Conservation (phyloP, 768 basidiomycete species). For the Termitomyces sp. region DNA sequence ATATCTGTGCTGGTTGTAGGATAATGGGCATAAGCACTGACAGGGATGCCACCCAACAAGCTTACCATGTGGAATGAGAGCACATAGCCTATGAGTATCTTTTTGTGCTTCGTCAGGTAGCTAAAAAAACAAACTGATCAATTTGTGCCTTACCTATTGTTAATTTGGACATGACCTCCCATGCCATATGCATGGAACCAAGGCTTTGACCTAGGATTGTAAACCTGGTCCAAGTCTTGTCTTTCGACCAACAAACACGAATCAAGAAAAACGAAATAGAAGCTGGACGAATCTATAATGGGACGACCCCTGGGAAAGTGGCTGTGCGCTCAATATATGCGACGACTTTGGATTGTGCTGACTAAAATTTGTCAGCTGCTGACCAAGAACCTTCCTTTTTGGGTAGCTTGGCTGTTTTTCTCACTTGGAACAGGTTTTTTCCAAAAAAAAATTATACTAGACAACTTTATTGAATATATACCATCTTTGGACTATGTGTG, state of each 20-base stretch:
- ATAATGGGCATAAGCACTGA: constrained; percentile 94
- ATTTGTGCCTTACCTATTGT: constrained; percentile 64
- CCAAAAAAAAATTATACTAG: too few relatives aligned
- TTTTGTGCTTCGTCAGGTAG: constrained; percentile 11
- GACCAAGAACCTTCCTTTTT: too few relatives aligned
- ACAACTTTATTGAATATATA: too few relatives aligned
- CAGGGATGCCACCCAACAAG: constrained; percentile 59
- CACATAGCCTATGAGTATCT: constrained; percentile 98
- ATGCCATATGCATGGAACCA: constrained; percentile 80
- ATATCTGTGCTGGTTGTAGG: constrained; percentile 95
- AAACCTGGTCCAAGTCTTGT: constrained; percentile 82
- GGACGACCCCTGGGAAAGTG: too few relatives aligned
- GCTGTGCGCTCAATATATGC: too few relatives aligned
- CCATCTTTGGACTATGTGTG: too few relatives aligned
- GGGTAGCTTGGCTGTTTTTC: too few relatives aligned
- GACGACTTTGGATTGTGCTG: too few relatives aligned
- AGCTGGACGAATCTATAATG: constrained; percentile 38
- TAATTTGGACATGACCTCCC: constrained; percentile 76
- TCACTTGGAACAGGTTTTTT: too few relatives aligned
- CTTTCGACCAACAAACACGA: constrained; percentile 68
- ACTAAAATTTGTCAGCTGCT: too few relatives aligned
- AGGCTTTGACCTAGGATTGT: constrained; percentile 90
- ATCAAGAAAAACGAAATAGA: constrained; percentile 82
- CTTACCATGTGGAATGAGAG: constrained; percentile 87
- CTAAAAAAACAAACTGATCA: not conserved